These are phyloP conservation scores for Saccharomycopsis guyanensis DNA, from an alignment of 805 yeast species.

Conservation along the genomic window DNA sequence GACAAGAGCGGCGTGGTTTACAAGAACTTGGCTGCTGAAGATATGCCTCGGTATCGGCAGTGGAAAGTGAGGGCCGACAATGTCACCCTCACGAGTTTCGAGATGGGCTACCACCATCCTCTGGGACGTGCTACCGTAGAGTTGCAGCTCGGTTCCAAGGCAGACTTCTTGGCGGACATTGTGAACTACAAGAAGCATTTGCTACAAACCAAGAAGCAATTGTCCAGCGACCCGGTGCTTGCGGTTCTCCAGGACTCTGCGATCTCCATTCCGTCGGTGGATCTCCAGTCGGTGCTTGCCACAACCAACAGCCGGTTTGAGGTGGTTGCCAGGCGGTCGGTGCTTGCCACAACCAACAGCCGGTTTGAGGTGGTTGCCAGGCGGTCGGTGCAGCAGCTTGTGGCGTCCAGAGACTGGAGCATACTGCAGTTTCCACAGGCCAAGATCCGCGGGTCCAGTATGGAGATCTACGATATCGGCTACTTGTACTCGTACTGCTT, in stretches of 20 bases:
- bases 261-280: constrained; percentile 35
- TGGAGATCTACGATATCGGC: constrained; percentile 7
- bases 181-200: constrained; percentile 26
- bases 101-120: background rate
- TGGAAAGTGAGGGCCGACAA: constrained; percentile 1
- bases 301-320: background rate
- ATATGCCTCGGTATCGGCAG: background rate
- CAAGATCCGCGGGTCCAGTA: constrained; percentile 1
- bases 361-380: background rate
- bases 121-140: background rate
- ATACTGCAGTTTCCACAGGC: background rate
- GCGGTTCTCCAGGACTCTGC: constrained; percentile 45
- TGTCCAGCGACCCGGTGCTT: constrained; percentile 41
- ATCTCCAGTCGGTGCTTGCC: constrained; percentile 14
- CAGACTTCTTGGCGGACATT: background rate
- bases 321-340: background rate
- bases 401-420: background rate
- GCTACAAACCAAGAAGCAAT: constrained; percentile 25
- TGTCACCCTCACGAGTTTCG: constrained; percentile 2
- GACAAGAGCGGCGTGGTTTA: background rate
- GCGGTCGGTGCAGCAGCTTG: background rate
- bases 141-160: background rate
- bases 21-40: background rate
- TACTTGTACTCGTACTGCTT: constrained; percentile 8
- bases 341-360: background rate